These are phyloP conservation scores for Scheffersomyces insectosa DNA, from an alignment of 1,139 yeast species.

Conservation along the genomic window DNA sequence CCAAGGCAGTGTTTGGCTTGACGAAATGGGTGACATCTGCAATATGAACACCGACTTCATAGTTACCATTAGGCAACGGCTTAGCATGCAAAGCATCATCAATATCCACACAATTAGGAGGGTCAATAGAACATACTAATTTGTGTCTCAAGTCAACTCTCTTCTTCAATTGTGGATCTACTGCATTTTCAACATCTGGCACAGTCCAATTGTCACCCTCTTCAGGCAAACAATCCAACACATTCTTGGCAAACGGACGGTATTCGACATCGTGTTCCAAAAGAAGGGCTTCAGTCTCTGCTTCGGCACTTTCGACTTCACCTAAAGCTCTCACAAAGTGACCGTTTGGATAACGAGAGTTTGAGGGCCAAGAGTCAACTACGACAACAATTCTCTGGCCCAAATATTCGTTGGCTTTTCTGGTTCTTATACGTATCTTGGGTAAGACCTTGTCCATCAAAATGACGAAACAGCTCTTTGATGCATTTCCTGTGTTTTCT, in stretches of 20 bases:
- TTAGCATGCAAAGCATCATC: slow-evolving; percentile 97
- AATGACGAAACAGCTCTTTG: slow-evolving; percentile 78
- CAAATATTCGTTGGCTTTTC: slow-evolving; percentile 76
- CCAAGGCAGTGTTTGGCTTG: slow-evolving; percentile 87
- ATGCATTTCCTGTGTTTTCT: slow-evolving; percentile 55
- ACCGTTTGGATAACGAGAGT: slow-evolving; percentile 87
- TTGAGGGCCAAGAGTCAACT: slow-evolving; percentile 87
- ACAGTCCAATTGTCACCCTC: slow-evolving; percentile 96
- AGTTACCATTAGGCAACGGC: slow-evolving; percentile 84
- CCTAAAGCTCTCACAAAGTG: slow-evolving; percentile 92
- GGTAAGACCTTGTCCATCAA: slow-evolving; percentile 91
- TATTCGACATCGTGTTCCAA: slow-evolving; percentile 96
- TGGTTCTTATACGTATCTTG: slow-evolving; percentile 79
- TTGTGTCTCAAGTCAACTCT: slow-evolving; percentile 87
- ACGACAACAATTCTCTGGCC: slow-evolving; percentile 92
- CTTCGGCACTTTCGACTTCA: slow-evolving; percentile 85
- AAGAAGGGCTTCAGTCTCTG: slow-evolving; percentile 93
- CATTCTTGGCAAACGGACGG: slow-evolving; percentile 92
- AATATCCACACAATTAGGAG: slow-evolving; percentile 97
- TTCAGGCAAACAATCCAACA: slow-evolving; percentile 84
- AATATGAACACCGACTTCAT: slow-evolving; percentile 97
- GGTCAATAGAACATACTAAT: slow-evolving; percentile 93
- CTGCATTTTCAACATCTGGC: slow-evolving; percentile 60
- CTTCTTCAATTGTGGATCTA: slow-evolving; percentile 60
- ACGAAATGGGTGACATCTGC: slow-evolving; percentile 99